Base-by-base conservation (phyloP, 306 rosid genomes). In the Corylus avellana region DNA sequence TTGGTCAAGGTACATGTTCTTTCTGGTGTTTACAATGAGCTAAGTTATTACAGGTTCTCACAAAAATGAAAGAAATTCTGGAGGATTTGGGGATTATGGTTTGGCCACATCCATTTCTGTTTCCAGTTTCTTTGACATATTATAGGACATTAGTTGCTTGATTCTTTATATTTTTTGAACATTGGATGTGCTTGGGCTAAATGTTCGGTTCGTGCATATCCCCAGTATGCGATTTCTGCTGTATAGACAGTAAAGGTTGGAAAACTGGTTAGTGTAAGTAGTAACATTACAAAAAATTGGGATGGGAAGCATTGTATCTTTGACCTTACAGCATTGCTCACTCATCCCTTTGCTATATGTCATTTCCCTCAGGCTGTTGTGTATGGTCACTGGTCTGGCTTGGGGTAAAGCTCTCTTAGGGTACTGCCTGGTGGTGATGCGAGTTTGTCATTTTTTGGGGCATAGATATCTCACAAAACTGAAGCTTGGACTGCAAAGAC, bases 1-100 rank as follows among this genome's bases (percentile, higher is more conserved):
- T 69, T 94, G 62, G 70, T 92, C 80, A 86, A 86, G 94, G 98
- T 94, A 83, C 74, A 73, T 17, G 55, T 27, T 58, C 73, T 53
- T 83, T 79, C 74, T 51, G 53, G 10, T 73, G 58, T 49, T 84
- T 8, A 3, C 78, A 25, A 12, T 74, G 72, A 54, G 27, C 68
- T 70, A 78, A 63, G 56, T 71, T 37, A 47, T 11, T 3, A 18
- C 27, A 29, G 12, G 2, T 42, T 20, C 20, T 37, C 37, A 4
- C 48, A 18, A n/a, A 48, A 49, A 18, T 29, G 7, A 53, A 29
- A 16, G 29, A 35, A 20, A 5, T 53, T 25, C 77, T 44, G 59
- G 54, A 47, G 68, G 2, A 22, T 63, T 8, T 63, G 9, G 39
- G 7, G 46, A 64, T 51, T 32, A 20, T 56, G 57, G 72, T 68